phyloP scores from a whole-genome alignment of 768 basidiomycete genomes.

The Suillus subaureus region DNA sequence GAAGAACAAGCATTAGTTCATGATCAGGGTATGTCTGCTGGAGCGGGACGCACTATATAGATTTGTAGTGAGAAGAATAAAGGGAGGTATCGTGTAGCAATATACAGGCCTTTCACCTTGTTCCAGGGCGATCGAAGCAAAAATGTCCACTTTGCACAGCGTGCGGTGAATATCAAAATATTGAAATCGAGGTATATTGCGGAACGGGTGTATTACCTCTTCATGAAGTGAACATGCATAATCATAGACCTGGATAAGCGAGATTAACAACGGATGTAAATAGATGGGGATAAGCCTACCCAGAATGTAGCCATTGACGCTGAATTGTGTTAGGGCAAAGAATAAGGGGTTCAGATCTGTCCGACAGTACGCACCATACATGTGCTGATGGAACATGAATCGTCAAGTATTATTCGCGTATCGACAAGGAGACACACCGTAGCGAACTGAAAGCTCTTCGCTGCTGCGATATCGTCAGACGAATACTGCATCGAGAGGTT shows the following conservation, averaged over 20 bases:
- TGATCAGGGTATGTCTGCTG: background rate
- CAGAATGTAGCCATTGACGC: background rate
- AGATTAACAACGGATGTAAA: background rate
- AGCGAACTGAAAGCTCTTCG: background rate
- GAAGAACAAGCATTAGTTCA: background rate
- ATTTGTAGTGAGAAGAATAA: background rate
- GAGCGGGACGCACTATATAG: slow-evolving; percentile 3
- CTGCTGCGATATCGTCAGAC: background rate
- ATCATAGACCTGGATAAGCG: background rate
- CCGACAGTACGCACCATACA: background rate
- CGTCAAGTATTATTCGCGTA: background rate
- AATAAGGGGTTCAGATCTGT: background rate
- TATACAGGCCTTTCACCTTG: background rate
- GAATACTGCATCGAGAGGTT: background rate
- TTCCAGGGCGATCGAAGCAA: background rate
- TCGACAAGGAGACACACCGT: background rate
- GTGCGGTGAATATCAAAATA: no score
- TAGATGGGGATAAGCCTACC: background rate
- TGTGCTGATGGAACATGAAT: background rate
- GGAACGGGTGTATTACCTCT: background rate
- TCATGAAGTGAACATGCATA: background rate
- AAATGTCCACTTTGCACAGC: background rate
- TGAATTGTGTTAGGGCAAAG: background rate
- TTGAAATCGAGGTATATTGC: background rate
- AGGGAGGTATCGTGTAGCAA: background rate